A percentile compares a stretch with the other conserved stretches of the same genome.
phyloP scores from a whole-genome alignment of 306 rosid species.

The Vachellia collinsii region DNA sequence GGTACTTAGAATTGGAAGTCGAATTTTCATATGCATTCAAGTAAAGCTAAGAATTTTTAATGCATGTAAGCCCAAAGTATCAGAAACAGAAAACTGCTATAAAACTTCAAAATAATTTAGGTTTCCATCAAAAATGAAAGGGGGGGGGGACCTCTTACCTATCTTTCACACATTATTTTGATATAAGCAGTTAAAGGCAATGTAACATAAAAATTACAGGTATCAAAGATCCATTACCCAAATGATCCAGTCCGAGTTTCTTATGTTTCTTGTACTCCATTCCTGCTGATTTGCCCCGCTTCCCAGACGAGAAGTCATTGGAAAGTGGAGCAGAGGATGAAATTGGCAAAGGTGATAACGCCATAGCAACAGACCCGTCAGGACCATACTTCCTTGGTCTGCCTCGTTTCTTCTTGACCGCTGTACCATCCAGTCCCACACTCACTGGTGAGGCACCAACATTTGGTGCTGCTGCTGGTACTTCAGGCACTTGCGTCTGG shows the following conservation, averaged over 20 bases:
- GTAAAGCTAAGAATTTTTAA: slow-evolving; percentile 19
- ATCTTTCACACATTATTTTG: slow-evolving; percentile 14
- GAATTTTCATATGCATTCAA: slow-evolving; percentile 4
- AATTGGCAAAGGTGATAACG: slow-evolving; percentile 74
- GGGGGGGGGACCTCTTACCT: slow-evolving; percentile 29
- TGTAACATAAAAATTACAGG: slow-evolving; percentile 22
- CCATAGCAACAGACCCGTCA: slow-evolving; percentile 77
- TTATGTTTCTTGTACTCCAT: slow-evolving; percentile 64
- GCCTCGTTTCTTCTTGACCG: slow-evolving; percentile 74
- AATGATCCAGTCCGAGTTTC: slow-evolving; percentile 58
- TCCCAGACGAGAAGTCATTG: slow-evolving; percentile 51
- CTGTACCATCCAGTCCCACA: slow-evolving; percentile 57
- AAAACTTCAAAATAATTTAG: slow-evolving; percentile 7
- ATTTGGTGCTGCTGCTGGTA: not conserved
- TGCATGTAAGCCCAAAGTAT: slow-evolving; percentile 15
- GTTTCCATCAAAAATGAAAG: slow-evolving; percentile 15
- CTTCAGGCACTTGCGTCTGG: slow-evolving; percentile 50
- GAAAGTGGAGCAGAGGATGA: slow-evolving; percentile 62
- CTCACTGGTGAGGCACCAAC: slow-evolving; percentile 50
- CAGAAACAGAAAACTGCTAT: slow-evolving; percentile 23
- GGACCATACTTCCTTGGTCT: slow-evolving; percentile 89
- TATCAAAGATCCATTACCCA: slow-evolving; percentile 49
- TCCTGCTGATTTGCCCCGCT: slow-evolving; percentile 64
- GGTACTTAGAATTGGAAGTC: slow-evolving; percentile 5
- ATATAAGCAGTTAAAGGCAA: not conserved